phyloP scores from a whole-genome alignment of 352 stramenopile genomes.

The Phytopythium litorale region DNA sequence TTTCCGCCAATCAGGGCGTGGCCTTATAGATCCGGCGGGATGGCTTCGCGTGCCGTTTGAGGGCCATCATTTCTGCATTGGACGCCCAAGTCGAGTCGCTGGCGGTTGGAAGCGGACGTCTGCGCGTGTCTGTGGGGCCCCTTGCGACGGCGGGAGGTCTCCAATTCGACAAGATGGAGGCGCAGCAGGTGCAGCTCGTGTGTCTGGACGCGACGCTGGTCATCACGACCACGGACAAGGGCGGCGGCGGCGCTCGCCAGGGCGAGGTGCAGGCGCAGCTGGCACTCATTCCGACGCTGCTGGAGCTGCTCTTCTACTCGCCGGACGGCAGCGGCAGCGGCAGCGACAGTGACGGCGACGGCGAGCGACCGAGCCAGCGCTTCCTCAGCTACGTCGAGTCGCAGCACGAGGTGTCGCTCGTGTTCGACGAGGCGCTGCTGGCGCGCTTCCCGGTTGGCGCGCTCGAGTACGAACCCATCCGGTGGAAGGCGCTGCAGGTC shows the following conservation, averaged over 20 bases:
- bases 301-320: slow-evolving; percentile 57
- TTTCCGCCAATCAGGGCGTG: not conserved
- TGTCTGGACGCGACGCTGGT: slow-evolving; percentile 49
- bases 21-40: not conserved
- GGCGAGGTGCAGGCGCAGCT: slow-evolving; percentile 3
- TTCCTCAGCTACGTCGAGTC: slow-evolving; percentile 71
- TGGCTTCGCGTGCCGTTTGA: not conserved
- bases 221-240: slow-evolving; percentile 48
- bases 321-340: slow-evolving; percentile 5
- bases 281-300: slow-evolving; percentile 35
- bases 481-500: slow-evolving; percentile 62
- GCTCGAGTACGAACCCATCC: slow-evolving; percentile 45
- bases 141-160: not conserved
- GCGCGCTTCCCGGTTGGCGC: slow-evolving; percentile 24
- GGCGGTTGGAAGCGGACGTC: not conserved
- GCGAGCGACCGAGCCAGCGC: slow-evolving; percentile 9
- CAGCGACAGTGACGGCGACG: not conserved
- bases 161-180: slow-evolving; percentile 3
- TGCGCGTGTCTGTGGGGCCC: not conserved
- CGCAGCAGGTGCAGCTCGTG: slow-evolving; percentile 50
- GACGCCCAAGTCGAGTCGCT: not conserved
- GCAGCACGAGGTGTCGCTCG: slow-evolving; percentile 62
- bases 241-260: slow-evolving; percentile 10
- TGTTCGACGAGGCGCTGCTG: slow-evolving; percentile 49
- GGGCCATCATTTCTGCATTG: not conserved